Base-by-base conservation (phyloP, 257 asterid species). In the Scutellaria minor region DNA sequence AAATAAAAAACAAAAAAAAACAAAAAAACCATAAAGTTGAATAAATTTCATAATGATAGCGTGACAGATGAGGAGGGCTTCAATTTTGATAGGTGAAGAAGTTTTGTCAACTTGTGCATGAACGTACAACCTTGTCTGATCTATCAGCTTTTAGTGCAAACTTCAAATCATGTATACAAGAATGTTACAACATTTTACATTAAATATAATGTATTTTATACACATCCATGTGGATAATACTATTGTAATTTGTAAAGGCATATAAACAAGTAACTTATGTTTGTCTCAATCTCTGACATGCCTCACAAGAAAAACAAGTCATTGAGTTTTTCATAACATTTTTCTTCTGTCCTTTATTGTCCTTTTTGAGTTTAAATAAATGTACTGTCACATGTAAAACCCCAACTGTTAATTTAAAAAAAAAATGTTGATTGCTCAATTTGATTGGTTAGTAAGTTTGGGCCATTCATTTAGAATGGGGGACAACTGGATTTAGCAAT, bases 401-500 rank as follows among this genome's bases (percentile, higher is more conserved):
- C 46, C 12, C 72, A 71, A 27, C 44, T 11, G 2, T 46, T 62
- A 45, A 58, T 13, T 9, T 18, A 18, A 66, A 71, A 41, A 0
- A 61, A 20, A 42, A 12, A 1, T 37, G 20, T 53, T 51, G 20
- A n/a, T 22, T n/a, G 56, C 66, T 42, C 65, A 31, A 11, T 11
- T 51, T 74, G 67, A 24, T 55, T 55, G 74, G 6, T 47, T 9
- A 35, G 2, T 45, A 31, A 35, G 57, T 63, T 77, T 14, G 2
- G 64, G 62, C 69, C 76, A 9, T 47, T 64, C 73, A 63, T 62
- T 68, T 24, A 8, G 57, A 13, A 59, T n/a, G 66, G 44, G 51
- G 9, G 63, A 70, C 80, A 70, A 55, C 48, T 71, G 52, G 66
- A 61, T 42, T 27, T n/a, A 75, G 74, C 37, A 40, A 74, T 35